Conservation (phyloP, 345 rosid genomes). For the Ricinus communis region DNA sequence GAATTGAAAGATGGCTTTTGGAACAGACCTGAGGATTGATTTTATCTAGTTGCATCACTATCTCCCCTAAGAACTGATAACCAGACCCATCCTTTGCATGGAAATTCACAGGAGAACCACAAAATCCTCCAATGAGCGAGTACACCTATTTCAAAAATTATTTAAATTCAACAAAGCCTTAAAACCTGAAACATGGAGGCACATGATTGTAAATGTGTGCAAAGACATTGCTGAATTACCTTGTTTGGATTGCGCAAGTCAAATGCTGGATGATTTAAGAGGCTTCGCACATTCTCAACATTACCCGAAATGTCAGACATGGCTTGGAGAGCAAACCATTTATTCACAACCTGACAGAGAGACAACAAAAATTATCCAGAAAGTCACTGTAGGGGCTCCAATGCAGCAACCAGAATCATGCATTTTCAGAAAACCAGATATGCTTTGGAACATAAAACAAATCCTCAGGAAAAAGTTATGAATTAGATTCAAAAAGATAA, state of each 20-base stretch:
- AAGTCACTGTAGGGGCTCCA: background rate
- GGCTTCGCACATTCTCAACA: conserved; percentile 74
- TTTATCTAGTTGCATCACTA: conserved; percentile 87
- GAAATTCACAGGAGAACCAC: conserved; percentile 85
- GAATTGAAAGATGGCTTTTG: background rate
- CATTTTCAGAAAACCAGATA: background rate
- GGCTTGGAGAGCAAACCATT: conserved; percentile 97
- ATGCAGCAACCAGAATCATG: background rate
- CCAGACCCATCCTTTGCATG: conserved; percentile 97
- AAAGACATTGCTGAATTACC: conserved; percentile 32
- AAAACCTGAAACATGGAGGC: background rate
- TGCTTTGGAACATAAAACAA: background rate
- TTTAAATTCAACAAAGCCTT: background rate
- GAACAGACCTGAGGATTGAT: conserved; percentile 78
- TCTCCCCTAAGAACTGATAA: conserved; percentile 88
- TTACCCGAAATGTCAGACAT: conserved; percentile 79
- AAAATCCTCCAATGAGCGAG: conserved; percentile 82
- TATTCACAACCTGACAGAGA: conserved; percentile 75
- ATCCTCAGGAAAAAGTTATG: background rate
- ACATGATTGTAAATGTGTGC: background rate
- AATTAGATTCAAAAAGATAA: too few relatives aligned
- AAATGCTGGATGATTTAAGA: conserved; percentile 77
- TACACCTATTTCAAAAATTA: conserved; percentile 49
- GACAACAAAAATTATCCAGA: background rate
- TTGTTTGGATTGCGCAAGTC: conserved; percentile 93